phyloP scores from a whole-genome alignment of 83 land plant species.

The Thuja plicata region DNA sequence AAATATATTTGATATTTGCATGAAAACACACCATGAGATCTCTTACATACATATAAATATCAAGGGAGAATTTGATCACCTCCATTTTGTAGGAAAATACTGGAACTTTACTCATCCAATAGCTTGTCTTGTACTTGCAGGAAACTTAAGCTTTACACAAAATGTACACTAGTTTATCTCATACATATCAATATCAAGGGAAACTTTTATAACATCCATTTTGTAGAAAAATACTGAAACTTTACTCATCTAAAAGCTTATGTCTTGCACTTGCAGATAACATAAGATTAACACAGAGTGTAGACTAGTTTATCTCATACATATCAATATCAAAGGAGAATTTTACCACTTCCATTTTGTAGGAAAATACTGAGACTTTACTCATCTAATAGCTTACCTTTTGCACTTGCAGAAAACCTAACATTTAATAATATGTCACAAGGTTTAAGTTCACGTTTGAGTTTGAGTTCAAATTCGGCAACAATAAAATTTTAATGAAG shows the following conservation, averaged over 20 bases:
- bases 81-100: neutral
- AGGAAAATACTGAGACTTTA: neutral
- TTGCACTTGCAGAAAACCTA: neutral
- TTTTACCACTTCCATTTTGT: neutral
- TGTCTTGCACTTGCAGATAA: too few relatives aligned
- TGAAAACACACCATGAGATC: neutral
- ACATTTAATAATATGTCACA: neutral
- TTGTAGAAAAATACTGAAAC: too few relatives aligned
- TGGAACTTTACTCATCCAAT: neutral
- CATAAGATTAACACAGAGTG: too few relatives aligned
- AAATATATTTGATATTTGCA: neutral
- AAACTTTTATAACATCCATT: too few relatives aligned
- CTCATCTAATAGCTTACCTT: neutral
- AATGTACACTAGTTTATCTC: neutral
- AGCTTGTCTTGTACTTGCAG: neutral
- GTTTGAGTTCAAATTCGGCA: too few relatives aligned
- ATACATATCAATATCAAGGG: too few relatives aligned
- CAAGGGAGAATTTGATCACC: neutral
- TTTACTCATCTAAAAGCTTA: too few relatives aligned
- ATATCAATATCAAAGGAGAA: neutral
- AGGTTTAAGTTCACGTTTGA: too few relatives aligned
- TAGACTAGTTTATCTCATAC: neutral
- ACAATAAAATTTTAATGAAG: too few relatives aligned
- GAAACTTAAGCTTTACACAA: neutral
- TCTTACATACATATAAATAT: neutral